phyloP scores from a whole-genome alignment of 2,329 filamentous ascomycete species.

The Aureobasidium sp. region DNA sequence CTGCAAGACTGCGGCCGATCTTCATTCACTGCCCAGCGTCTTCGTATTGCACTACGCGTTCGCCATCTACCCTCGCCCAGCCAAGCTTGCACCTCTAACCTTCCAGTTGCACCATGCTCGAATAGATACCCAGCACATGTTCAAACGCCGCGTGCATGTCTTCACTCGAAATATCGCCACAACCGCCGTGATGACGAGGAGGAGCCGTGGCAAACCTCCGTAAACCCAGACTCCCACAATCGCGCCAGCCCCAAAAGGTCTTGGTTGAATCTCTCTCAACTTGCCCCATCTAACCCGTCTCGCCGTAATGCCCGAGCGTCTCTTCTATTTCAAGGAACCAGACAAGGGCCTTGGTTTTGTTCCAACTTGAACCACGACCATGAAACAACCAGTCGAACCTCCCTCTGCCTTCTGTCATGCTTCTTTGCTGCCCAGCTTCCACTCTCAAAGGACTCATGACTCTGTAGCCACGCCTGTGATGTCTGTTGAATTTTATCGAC shows the following conservation, averaged over 20 bases:
- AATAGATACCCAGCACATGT: neutral
- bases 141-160: neutral
- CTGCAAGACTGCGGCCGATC: neutral
- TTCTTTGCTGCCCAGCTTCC: neutral
- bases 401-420: neutral
- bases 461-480: neutral
- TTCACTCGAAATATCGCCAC: constrained; percentile 1
- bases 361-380: neutral
- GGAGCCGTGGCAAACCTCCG: constrained; percentile 8
- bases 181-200: constrained; percentile 7
- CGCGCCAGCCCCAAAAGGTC: neutral
- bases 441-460: neutral
- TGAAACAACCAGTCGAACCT: constrained; percentile 1
- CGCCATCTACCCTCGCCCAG: neutral
- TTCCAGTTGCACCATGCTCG: neutral
- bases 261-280: constrained; percentile 11
- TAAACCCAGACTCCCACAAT: neutral
- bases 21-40: neutral
- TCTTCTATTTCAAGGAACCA: constrained; percentile 9
- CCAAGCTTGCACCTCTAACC: neutral
- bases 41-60: neutral
- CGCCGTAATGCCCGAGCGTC: constrained; percentile 4
- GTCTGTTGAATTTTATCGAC: neutral
- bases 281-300: constrained; percentile 9
- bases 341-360: neutral